Conservation (phyloP, 192 early-diverging fungal species). For the Backusella tarrabulga region DNA sequence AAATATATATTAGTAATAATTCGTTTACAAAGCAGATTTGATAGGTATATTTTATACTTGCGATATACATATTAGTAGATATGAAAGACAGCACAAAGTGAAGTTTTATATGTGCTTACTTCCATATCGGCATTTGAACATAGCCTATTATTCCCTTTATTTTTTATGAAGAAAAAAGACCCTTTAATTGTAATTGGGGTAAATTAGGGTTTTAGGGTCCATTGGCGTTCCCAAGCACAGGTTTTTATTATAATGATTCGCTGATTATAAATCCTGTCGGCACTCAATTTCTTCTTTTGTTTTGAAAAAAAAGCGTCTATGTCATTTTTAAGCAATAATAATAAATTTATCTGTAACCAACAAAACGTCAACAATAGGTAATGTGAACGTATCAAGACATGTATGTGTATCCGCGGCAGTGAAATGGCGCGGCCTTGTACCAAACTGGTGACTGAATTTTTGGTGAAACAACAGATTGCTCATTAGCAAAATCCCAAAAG, state of each 20-base stretch:
- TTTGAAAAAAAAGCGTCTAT: not conserved
- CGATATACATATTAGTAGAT: too few relatives aligned
- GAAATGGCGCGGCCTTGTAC: not conserved
- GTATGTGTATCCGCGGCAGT: not conserved
- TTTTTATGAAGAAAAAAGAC: not conserved
- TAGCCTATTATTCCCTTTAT: not conserved
- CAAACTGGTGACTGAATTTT: not conserved
- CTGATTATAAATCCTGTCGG: not conserved
- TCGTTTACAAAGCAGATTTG: not conserved
- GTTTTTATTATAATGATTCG: not conserved
- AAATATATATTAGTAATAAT: not conserved
- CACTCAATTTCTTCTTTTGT: not conserved
- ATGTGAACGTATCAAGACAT: not conserved
- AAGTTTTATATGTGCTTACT: too few relatives aligned
- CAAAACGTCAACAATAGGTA: not conserved
- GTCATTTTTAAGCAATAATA: not conserved
- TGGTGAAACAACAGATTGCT: not conserved
- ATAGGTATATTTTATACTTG: not conserved
- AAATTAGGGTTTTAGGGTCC: slow-evolving; percentile 4
- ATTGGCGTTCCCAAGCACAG: not conserved
- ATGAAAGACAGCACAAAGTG: too few relatives aligned
- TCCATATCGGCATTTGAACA: not conserved
- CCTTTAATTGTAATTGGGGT: slow-evolving; percentile 3
- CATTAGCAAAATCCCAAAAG: not conserved
- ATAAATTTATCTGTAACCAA: not conserved